phyloP scores from a whole-genome alignment of 352 stramenopile genomes.

The Phytophthora europaea region DNA sequence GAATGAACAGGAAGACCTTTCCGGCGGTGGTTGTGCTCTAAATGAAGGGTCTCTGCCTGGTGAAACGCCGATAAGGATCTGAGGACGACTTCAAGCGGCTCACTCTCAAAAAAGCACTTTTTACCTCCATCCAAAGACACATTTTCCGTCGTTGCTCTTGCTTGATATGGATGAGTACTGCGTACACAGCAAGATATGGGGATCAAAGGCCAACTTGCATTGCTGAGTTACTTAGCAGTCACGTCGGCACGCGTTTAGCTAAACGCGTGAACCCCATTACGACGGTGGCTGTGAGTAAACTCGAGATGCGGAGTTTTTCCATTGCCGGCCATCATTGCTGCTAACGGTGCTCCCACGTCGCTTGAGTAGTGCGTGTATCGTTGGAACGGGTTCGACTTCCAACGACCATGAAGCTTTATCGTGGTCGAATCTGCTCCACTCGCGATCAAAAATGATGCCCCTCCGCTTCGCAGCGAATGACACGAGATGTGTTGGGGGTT shows the following conservation, averaged over 20 bases:
- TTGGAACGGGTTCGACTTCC: neutral
- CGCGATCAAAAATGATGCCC: neutral
- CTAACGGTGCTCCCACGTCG: neutral
- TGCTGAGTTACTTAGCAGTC: neutral
- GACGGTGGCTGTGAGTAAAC: neutral
- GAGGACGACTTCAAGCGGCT: too few species aligned
- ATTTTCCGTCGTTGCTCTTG: slow-evolving; percentile 1
- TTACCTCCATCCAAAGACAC: too few species aligned
- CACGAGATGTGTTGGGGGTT: neutral
- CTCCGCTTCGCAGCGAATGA: neutral
- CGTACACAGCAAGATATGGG: neutral
- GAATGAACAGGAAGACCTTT: too few species aligned
- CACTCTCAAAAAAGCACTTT: too few species aligned
- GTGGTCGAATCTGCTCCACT: neutral
- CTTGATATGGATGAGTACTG: too few species aligned
- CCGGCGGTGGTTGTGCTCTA: too few species aligned
- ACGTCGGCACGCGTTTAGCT: neutral
- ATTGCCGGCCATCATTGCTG: neutral
- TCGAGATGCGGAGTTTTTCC: neutral
- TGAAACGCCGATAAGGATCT: too few species aligned
- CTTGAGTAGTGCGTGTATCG: neutral
- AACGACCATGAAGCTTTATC: neutral
- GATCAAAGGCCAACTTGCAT: neutral
- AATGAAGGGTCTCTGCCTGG: too few species aligned
- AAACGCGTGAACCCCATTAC: neutral